phyloP scores from a whole-genome alignment of 768 basidiomycete species.

The Leucocoprinus sp. region DNA sequence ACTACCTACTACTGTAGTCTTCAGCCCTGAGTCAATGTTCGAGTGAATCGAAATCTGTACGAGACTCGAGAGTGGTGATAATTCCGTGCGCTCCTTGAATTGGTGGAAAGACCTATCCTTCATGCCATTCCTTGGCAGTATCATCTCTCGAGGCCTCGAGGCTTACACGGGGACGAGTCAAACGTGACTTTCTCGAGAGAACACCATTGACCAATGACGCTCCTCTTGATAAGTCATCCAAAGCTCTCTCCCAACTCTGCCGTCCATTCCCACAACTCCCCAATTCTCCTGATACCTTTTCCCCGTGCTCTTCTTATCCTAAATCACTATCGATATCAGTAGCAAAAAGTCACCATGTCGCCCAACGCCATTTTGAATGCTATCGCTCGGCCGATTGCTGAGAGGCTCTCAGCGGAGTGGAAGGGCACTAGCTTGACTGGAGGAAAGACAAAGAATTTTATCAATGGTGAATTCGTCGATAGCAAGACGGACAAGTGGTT shows the following conservation, averaged over 20 bases:
- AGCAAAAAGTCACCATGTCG: not conserved
- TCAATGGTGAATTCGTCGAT: slow-evolving; percentile 84
- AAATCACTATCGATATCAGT: not conserved
- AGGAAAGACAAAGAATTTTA: slow-evolving; percentile 83
- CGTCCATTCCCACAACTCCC: not conserved
- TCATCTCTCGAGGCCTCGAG: not conserved
- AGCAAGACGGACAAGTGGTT: slow-evolving; percentile 75
- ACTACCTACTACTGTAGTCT: no score
- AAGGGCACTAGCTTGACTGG: slow-evolving; percentile 82
- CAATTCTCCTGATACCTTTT: not conserved
- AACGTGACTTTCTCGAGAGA: not conserved
- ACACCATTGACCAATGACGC: not conserved
- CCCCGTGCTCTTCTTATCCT: not conserved
- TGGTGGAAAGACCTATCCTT: not conserved
- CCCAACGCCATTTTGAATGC: slow-evolving; percentile 38
- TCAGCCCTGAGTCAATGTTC: no score
- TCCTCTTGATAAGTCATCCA: not conserved
- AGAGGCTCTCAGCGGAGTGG: slow-evolving; percentile 69
- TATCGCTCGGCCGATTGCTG: slow-evolving; percentile 52
- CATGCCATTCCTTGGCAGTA: not conserved
- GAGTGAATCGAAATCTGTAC: no score
- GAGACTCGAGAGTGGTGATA: no score
- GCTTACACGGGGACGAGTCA: not conserved
- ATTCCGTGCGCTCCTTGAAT: not conserved
- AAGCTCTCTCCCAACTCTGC: not conserved